Percentiles rank a stretch among this genome's conserved stretches.
phyloP scores from a whole-genome alignment of 2,329 filamentous ascomycete genomes.

The Penicillium sp. region DNA sequence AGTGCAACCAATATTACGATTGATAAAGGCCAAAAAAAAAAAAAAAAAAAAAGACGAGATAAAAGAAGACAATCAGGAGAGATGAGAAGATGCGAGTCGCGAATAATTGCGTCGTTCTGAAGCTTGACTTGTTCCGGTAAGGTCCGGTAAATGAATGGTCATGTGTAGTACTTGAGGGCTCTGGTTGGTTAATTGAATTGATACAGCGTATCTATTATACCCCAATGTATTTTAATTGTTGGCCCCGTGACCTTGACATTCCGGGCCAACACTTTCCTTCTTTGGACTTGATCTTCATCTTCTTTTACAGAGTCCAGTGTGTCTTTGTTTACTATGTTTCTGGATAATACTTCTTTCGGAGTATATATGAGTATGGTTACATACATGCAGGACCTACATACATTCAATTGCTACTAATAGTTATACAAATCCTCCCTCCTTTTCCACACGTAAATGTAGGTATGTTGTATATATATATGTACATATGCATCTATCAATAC shows the following conservation, averaged over 20 bases:
- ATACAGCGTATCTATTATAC: not conserved
- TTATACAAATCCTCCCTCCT: not conserved
- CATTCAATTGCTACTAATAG: not conserved
- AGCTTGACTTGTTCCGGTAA: slow-evolving; percentile 27
- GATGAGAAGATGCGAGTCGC: slow-evolving; percentile 20
- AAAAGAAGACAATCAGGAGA: slow-evolving; percentile 26
- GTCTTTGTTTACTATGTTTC: not conserved
- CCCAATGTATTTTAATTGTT: slow-evolving; percentile 15
- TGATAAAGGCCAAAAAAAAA: not conserved
- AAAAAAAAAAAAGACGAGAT: slow-evolving; percentile 11
- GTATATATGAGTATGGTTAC: too few relatives aligned
- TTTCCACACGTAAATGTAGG: not conserved
- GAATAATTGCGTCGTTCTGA: slow-evolving; percentile 19
- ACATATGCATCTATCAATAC: not conserved
- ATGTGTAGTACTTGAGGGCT: not conserved
- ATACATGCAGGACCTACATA: not conserved
- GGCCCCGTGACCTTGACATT: slow-evolving; percentile 21
- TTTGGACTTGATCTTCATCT: not conserved
- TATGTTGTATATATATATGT: not conserved
- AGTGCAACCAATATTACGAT: slow-evolving; percentile 3
- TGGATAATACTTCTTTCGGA: not conserved
- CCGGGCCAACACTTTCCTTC: not conserved
- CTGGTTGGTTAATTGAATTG: slow-evolving; percentile 9
- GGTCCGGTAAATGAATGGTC: slow-evolving; percentile 20
- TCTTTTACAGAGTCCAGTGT: not conserved